Conservation (phyloP, 202 grass and related monocot species). For the Digitaria exilis region DNA sequence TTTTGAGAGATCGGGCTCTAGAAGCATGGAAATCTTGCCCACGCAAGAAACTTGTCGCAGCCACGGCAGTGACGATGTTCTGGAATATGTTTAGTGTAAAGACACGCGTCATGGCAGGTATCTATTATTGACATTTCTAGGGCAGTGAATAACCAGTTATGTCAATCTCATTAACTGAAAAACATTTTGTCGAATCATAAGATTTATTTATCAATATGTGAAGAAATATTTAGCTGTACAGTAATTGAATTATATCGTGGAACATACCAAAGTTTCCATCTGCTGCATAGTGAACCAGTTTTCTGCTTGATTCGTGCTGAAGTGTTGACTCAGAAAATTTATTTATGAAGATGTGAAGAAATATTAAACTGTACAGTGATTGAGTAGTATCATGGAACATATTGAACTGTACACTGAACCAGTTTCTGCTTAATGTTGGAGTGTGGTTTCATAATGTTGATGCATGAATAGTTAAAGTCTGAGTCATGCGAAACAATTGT, state of each 20-base stretch:
- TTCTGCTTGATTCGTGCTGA: not conserved
- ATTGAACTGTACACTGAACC: not conserved
- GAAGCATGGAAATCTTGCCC: conserved; percentile 81
- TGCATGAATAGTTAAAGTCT: too few species aligned
- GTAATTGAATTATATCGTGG: not conserved
- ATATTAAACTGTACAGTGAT: not conserved
- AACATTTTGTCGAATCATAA: not conserved
- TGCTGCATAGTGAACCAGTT: not conserved
- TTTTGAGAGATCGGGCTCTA: conserved; percentile 33
- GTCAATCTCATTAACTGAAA: not conserved
- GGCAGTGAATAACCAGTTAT: not conserved
- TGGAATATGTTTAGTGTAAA: conserved; percentile 90
- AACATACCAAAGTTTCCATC: not conserved
- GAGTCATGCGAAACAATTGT: not conserved
- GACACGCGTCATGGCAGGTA: conserved; percentile 84
- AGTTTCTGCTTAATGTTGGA: not conserved
- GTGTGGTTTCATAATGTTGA: not conserved
- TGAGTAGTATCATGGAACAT: not conserved
- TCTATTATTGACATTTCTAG: not conserved
- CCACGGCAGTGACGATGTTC: conserved; percentile 62
- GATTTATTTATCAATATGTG: not conserved
- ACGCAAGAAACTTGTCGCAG: conserved; percentile 82
- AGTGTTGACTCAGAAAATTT: not conserved
- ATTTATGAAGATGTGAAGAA: not conserved
- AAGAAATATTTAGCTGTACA: not conserved